Percentiles rank a stretch among this genome's conserved stretches.
Evolutionary conservation across 2,329 filamentous ascomycete genomes (phyloP).

Genomic region (Colletotrichum lini): DNA sequence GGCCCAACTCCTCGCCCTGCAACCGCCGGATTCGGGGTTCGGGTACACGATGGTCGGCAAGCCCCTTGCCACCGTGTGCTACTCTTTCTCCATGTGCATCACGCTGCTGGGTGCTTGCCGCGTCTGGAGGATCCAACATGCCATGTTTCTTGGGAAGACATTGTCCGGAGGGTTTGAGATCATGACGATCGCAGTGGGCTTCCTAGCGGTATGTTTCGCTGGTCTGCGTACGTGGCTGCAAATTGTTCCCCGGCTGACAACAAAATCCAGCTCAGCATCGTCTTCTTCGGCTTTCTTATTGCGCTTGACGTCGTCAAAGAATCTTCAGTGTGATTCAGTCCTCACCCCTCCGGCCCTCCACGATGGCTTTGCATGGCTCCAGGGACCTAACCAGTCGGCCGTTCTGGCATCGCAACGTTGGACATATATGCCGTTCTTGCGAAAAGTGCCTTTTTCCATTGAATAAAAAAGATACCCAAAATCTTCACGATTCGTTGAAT

Average conservation of each 20-base stretch:
- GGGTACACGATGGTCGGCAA: slow-evolving; percentile 74
- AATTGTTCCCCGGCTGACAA: not conserved
- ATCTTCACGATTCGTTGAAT: not conserved
- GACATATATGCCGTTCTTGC: no score
- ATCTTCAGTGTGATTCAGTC: not conserved
- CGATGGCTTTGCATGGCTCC: not conserved
- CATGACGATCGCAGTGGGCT: slow-evolving; percentile 34
- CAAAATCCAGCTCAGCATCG: slow-evolving; percentile 4
- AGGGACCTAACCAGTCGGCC: not conserved
- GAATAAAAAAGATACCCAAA: no score
- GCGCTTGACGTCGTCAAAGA: slow-evolving; percentile 41
- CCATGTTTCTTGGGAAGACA: slow-evolving; percentile 49
- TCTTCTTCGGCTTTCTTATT: slow-evolving; percentile 41
- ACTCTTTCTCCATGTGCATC: slow-evolving; percentile 55
- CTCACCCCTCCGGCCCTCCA: no score
- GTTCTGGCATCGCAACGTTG: no score
- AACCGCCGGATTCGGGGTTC: slow-evolving; percentile 58
- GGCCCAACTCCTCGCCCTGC: slow-evolving; percentile 76
- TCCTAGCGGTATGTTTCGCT: slow-evolving; percentile 38
- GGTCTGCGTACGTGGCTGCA: no score
- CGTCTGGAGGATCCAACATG: slow-evolving; percentile 51
- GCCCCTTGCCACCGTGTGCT: slow-evolving; percentile 66
- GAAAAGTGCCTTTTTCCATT: no score
- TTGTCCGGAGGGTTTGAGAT: slow-evolving; percentile 52
- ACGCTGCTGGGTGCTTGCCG: slow-evolving; percentile 50